Evolutionary conservation across 257 asterid genomes (phyloP).

Genomic region (Lantana camara): DNA sequence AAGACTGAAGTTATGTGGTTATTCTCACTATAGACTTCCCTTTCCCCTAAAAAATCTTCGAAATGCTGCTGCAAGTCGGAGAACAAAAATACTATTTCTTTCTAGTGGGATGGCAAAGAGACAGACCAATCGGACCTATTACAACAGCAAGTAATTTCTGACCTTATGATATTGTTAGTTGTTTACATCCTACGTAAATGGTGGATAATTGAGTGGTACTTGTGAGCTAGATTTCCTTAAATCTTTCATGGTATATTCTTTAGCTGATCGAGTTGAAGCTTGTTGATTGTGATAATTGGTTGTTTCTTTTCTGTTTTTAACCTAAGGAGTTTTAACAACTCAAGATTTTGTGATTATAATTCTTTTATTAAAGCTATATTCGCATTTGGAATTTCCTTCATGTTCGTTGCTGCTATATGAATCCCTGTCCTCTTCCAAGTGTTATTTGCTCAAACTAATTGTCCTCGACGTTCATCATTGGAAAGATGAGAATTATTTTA

Average conservation of each 20-base stretch:
- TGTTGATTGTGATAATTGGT: neutral
- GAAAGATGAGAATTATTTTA: neutral
- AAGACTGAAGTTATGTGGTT: conserved; percentile 58
- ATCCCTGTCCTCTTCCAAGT: neutral
- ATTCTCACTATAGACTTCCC: conserved; percentile 50
- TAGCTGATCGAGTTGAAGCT: neutral
- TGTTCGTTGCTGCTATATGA: neutral
- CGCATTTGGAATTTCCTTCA: neutral
- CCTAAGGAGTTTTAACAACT: too few relatives aligned
- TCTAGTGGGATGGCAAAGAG: conserved; percentile 82
- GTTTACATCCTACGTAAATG: neutral
- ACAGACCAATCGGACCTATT: conserved; percentile 58
- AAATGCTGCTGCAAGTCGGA: conserved; percentile 68
- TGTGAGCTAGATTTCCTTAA: neutral
- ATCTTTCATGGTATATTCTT: neutral
- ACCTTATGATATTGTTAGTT: neutral
- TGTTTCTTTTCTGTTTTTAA: neutral
- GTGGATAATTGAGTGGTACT: neutral
- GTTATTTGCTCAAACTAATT: neutral
- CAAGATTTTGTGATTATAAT: neutral
- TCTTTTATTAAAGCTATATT: neutral
- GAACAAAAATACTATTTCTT: conserved; percentile 54
- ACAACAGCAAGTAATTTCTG: conserved; percentile 46
- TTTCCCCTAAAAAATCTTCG: conserved; percentile 57
- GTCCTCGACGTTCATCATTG: neutral